Conservation (phyloP, 2,329 filamentous ascomycete genomes). For the Fusarium sp. region DNA sequence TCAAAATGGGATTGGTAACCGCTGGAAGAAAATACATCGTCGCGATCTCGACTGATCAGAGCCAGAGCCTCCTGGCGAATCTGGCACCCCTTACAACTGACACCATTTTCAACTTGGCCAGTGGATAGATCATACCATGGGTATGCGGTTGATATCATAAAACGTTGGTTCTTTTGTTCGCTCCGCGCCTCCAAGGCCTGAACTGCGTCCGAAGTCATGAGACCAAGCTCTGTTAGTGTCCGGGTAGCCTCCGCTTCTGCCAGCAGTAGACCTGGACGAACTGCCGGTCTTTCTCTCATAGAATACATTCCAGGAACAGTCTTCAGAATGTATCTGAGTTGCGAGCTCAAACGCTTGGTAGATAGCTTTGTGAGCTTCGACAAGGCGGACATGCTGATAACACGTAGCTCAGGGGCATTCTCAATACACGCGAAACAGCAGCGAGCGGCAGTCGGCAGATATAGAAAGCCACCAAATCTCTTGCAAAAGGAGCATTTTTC, state of each 20-base stretch:
- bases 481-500: neutral
- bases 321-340: rapidly evolving
- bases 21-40: neutral
- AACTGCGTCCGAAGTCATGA: neutral
- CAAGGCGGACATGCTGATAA: neutral
- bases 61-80: neutral
- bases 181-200: rapidly evolving
- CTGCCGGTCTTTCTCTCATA: neutral
- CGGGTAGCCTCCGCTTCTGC: neutral
- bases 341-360: neutral
- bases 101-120: neutral
- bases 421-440: neutral
- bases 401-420: neutral
- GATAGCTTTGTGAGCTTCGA: neutral
- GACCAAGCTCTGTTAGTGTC: neutral
- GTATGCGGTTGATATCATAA: neutral
- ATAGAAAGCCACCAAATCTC: neutral
- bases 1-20: neutral
- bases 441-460: neutral
- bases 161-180: neutral
- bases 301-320: neutral
- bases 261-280: neutral
- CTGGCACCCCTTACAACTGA: neutral
- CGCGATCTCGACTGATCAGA: neutral
- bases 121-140: neutral